phyloP scores from a whole-genome alignment of 805 yeast species.

The Metschnikowia baotianmanensis region DNA sequence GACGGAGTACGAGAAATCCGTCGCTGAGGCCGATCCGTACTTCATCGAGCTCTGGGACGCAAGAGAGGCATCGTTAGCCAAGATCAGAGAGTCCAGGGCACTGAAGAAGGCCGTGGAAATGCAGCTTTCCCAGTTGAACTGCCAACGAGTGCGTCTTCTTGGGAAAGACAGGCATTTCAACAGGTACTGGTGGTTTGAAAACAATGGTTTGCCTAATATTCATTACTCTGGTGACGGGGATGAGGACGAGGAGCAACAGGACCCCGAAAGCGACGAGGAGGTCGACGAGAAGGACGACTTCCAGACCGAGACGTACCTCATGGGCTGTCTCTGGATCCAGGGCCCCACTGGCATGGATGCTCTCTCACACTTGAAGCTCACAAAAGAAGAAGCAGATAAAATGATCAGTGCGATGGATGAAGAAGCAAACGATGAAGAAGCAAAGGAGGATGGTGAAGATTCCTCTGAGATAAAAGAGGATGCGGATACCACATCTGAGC shows the following conservation, averaged over 20 bases:
- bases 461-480: background rate
- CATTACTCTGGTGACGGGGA: constrained; percentile 30
- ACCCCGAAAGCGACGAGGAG: constrained; percentile 32
- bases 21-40: constrained; percentile 41
- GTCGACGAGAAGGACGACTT: constrained; percentile 46
- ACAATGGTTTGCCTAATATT: constrained; percentile 68
- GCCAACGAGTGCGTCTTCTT: constrained; percentile 69
- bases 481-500: background rate
- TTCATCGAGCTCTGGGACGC: constrained; percentile 44
- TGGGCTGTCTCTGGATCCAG: constrained; percentile 88
- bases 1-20: constrained; percentile 36
- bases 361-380: constrained; percentile 21
- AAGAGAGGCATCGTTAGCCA: constrained; percentile 40
- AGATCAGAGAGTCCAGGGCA: constrained; percentile 46
- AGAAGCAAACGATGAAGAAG: constrained; percentile 2
- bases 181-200: constrained; percentile 94
- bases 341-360: constrained; percentile 68
- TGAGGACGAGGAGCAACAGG: constrained; percentile 42
- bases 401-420: constrained; percentile 9
- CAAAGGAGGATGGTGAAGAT: background rate
- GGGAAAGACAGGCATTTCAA: constrained; percentile 85
- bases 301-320: constrained; percentile 57
- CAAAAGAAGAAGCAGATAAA: constrained; percentile 14
- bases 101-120: constrained; percentile 56
- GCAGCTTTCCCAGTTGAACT: constrained; percentile 64